These are phyloP conservation scores for Juglanconis juglandina DNA, from an alignment of 2,329 filamentous ascomycete species.

Conservation along the genomic window DNA sequence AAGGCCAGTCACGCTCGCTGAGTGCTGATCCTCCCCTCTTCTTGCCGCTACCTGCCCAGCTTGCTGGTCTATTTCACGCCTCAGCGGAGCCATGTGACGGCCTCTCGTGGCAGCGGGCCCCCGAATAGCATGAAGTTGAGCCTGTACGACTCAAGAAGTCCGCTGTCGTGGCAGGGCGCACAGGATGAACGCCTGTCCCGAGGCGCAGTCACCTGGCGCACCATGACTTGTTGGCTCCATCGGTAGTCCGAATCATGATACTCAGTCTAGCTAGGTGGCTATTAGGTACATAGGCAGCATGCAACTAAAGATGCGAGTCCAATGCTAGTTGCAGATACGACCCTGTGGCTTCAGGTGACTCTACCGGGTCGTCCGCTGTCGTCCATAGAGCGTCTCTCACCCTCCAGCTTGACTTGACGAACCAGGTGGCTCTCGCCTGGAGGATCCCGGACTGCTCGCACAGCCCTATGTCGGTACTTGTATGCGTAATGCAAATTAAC, in stretches of 20 bases:
- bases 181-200: conserved; percentile 12
- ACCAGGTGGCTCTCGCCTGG: not conserved
- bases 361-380: not conserved
- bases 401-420: not conserved
- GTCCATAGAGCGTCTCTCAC: not conserved
- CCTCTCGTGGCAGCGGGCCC: not conserved
- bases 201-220: conserved; percentile 10
- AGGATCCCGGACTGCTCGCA: not conserved
- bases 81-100: not conserved
- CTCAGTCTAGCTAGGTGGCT: not conserved
- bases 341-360: not conserved
- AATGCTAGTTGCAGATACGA: not conserved
- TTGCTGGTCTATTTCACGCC: not conserved
- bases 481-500: not conserved
- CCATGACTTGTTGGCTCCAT: conserved; percentile 12
- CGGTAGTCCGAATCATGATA: not conserved
- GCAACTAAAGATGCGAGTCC: not conserved
- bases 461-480: conserved; percentile 1
- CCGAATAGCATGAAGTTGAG: not conserved
- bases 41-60: not conserved
- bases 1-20: conserved; percentile 13
- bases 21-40: not conserved
- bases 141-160: conserved; percentile 7
- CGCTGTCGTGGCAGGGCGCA: conserved; percentile 13
- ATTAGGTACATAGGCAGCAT: not conserved